Conservation (phyloP, 495 filamentous ascomycete genomes). For the Chaetomidium leptoderma region DNA sequence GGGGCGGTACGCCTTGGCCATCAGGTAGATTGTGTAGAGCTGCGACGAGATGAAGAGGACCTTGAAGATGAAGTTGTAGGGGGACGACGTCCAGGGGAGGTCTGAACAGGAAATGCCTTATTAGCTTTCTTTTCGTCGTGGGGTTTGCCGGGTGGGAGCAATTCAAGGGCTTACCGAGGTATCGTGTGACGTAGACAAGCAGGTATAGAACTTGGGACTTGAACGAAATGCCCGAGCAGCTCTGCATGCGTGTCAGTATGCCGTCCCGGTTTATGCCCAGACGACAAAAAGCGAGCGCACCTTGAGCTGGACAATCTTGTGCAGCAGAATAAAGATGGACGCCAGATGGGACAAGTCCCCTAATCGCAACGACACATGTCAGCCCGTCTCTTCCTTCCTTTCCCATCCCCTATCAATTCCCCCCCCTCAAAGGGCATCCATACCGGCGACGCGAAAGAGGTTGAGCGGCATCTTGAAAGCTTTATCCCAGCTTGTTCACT, state of each 20-base stretch:
- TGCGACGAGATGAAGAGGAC: conserved; percentile 88
- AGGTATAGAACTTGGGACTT: conserved; percentile 95
- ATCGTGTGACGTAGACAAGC: conserved; percentile 86
- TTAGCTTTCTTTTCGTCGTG: neutral
- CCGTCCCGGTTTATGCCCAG: neutral
- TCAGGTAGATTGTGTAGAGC: conserved; percentile 90
- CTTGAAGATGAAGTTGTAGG: conserved; percentile 93
- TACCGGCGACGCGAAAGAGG: conserved; percentile 82
- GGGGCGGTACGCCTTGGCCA: conserved; percentile 92
- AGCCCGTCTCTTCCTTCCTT: conserved; percentile 10
- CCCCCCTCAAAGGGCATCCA: conserved; percentile 21
- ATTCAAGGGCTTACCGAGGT: too few species aligned
- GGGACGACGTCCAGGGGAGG: conserved; percentile 78
- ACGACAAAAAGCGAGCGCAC: conserved; percentile 47
- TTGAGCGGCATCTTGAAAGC: conserved; percentile 59
- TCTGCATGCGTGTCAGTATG: conserved; percentile 51
- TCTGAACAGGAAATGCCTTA: conserved; percentile 48
- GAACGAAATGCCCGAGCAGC: conserved; percentile 94
- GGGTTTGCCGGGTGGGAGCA: conserved; percentile 9
- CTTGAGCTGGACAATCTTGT: conserved; percentile 90
- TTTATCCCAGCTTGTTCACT: neutral
- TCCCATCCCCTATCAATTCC: neutral
- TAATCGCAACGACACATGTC: conserved; percentile 35
- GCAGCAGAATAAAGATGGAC: conserved; percentile 89
- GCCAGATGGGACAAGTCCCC: conserved; percentile 92